phyloP scores from a whole-genome alignment of 805 yeast genomes.

The Kurtzmaniella cleridarum region DNA sequence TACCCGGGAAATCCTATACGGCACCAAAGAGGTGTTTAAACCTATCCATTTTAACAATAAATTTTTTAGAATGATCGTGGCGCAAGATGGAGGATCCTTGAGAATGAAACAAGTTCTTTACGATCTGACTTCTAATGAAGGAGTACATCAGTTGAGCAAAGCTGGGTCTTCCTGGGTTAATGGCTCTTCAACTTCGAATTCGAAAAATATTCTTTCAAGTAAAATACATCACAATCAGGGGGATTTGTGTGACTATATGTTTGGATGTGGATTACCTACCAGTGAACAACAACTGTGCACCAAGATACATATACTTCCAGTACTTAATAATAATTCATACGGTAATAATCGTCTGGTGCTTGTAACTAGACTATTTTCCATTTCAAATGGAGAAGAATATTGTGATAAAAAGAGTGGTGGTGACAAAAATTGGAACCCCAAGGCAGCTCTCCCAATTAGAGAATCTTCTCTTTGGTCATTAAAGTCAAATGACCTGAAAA shows the following conservation, averaged over 20 bases:
- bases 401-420: slow-evolving; percentile 20
- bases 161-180: not conserved
- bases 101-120: slow-evolving; percentile 44
- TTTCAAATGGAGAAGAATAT: slow-evolving; percentile 16
- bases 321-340: slow-evolving; percentile 29
- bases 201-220: slow-evolving; percentile 15
- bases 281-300: slow-evolving; percentile 40
- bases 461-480: slow-evolving; percentile 11
- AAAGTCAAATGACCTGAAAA: slow-evolving; percentile 7
- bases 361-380: slow-evolving; percentile 42
- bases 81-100: slow-evolving; percentile 48
- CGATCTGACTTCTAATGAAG: slow-evolving; percentile 36
- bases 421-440: slow-evolving; percentile 42
- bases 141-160: slow-evolving; percentile 1
- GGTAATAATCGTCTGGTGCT: slow-evolving; percentile 28
- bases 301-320: slow-evolving; percentile 45
- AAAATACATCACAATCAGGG: slow-evolving; percentile 34
- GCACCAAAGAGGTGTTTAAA: slow-evolving; percentile 26
- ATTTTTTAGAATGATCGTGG: slow-evolving; percentile 38
- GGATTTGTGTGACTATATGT: slow-evolving; percentile 49
- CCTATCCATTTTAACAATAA: slow-evolving; percentile 23
- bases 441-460: slow-evolving; percentile 31
- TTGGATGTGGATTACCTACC: slow-evolving; percentile 52
- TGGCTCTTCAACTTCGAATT: slow-evolving; percentile 1
- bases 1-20: slow-evolving; percentile 44